Conservation (phyloP, 2,329 filamentous ascomycete species). For the Neonectria neomacrospora region DNA sequence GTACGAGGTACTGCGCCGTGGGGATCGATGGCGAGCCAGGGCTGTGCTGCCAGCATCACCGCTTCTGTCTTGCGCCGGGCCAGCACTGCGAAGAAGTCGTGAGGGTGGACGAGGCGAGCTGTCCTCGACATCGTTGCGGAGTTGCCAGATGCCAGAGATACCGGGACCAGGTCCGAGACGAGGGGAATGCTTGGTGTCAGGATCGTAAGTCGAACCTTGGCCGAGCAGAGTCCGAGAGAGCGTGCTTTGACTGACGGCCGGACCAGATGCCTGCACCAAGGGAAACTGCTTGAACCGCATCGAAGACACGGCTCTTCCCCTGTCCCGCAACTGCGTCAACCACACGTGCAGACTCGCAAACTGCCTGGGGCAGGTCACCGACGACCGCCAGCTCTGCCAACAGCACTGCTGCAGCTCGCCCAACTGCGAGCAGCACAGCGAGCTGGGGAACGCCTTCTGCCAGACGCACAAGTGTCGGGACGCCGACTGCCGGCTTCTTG, state of each 20-base stretch:
- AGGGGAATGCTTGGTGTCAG: conserved; percentile 23
- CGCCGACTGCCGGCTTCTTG: background rate
- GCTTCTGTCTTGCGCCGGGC: conserved; percentile 16
- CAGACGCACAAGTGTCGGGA: conserved; percentile 18
- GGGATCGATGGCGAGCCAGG: background rate
- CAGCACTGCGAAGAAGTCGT: conserved; percentile 26
- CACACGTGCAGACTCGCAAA: conserved; percentile 27
- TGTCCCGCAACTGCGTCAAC: conserved; percentile 20
- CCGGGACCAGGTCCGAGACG: conserved; percentile 15
- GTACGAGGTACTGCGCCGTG: conserved; percentile 1
- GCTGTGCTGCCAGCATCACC: conserved; percentile 27
- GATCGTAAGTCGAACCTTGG: conserved; percentile 25
- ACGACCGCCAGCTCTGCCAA: conserved; percentile 4
- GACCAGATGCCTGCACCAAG: conserved; percentile 29
- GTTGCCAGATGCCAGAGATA: conserved; percentile 4
- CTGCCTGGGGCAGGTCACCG: conserved; percentile 1
- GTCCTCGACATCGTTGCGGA: conserved; percentile 28
- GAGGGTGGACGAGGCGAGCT: background rate
- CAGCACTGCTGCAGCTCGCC: conserved; percentile 16
- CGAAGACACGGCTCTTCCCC: background rate
- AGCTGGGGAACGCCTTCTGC: conserved; percentile 4
- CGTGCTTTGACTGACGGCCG: conserved; percentile 8
- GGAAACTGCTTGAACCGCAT: conserved; percentile 7
- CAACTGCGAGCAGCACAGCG: background rate
- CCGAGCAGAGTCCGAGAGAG: fast-evolving